Evolutionary conservation across 305 asterid genomes (phyloP), one percentile per base, ranked within the genome.

Genomic region (Fraxinus baroniana): DNA sequence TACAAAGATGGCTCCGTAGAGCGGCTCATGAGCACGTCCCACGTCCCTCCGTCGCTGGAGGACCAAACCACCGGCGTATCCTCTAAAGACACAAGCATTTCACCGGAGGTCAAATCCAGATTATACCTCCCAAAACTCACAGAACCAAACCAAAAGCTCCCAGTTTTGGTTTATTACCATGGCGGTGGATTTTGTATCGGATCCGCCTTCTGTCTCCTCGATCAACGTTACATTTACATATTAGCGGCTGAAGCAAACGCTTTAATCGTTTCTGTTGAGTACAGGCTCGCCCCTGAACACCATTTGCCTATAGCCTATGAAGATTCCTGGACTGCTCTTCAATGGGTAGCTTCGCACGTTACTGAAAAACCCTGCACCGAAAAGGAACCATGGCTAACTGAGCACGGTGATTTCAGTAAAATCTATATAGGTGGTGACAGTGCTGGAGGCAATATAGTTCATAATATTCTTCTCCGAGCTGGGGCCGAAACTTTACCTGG

Each of bases 361-460:
- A 7, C 12, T 13, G 46, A 74, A 41, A 22, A 60, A 7, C 33
- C 18, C 20, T 4, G 10, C 33, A 9, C 5, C 66, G 64, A 52
- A 10, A 62, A 70, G 9, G 91, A 85, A 0, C 74, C 82, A 2
- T 90, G 91, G 93, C 79, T 88, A 33, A 20, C 81, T 26, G 41
- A 80, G 57, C 89, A 88, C 80, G 90, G 78, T 5, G 87, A 85
- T 68, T 75, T 90, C 13, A 32, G 12, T 13, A 83, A 83, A 9
- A 22, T 87, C 3, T 74, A 76, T 20, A 37, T 87, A 13, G 83
- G 85, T 3, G 89, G 91, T 4, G 91, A 88, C 18, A 80, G 87
- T 71, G 84, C 92, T 3, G 92, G 93, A 5, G 94, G 86, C 0
- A 92, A 92, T 44, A 90, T 92, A 20, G 93, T 86, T 2, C 92